Percentiles rank a stretch among this genome's conserved stretches.
Conservation (phyloP, 208 protist species). For the Herpetomonas samuelpessoai region DNA sequence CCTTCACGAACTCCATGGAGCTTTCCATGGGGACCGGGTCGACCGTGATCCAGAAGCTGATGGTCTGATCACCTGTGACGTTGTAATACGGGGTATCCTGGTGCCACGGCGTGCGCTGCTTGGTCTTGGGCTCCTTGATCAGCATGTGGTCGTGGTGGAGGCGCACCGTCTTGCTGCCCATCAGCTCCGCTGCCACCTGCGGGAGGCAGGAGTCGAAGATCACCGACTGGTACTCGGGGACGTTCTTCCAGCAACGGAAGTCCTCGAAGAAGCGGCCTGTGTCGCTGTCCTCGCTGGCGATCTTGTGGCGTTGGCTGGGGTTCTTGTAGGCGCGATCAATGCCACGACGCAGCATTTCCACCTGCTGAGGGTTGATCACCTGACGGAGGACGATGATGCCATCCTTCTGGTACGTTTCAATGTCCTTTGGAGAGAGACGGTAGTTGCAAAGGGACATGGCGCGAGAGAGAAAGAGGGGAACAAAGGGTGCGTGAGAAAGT, state of each 20-base stretch:
- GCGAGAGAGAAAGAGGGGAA: not conserved
- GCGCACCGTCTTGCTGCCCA: conserved; percentile 23
- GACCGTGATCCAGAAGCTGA: conserved; percentile 50
- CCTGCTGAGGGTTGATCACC: conserved; percentile 16
- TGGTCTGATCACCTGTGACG: conserved; percentile 37
- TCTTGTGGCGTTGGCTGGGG: conserved; percentile 29
- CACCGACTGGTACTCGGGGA: conserved; percentile 39
- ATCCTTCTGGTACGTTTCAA: conserved; percentile 15
- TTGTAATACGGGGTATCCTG: conserved; percentile 57
- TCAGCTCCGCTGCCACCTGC: conserved; percentile 24
- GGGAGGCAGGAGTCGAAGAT: conserved; percentile 34
- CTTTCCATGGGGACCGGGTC: conserved; percentile 31
- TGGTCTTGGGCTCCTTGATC: conserved; percentile 41
- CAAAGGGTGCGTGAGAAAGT: too few species aligned
- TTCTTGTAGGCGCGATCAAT: conserved; percentile 24
- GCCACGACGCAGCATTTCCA: conserved; percentile 26
- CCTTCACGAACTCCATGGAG: conserved; percentile 39
- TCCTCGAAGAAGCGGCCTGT: conserved; percentile 46
- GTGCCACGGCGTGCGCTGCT: conserved; percentile 41
- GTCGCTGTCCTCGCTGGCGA: conserved; percentile 34
- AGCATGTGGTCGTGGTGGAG: conserved; percentile 47
- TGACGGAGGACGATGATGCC: conserved; percentile 20
- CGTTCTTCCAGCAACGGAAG: conserved; percentile 42
- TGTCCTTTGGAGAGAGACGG: conserved; percentile 7
- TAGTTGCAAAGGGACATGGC: not conserved